These are phyloP conservation scores for Coffea humblotiana DNA, from an alignment of 305 asterid species.

Conservation along the genomic window DNA sequence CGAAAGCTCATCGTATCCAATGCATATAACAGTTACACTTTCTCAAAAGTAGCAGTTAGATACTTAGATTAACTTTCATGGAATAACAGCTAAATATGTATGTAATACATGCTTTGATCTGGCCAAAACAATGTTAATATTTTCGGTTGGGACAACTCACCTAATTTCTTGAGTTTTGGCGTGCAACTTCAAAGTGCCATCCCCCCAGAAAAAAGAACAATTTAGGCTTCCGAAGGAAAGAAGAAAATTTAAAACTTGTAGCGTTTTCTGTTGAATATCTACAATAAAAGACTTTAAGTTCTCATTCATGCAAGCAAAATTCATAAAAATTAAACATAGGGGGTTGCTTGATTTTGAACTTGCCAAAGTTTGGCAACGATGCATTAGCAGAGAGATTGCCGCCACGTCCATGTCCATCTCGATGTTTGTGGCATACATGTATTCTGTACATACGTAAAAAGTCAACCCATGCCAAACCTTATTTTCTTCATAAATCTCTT, in stretches of 20 bases:
- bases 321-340: slow-evolving; percentile 8
- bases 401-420: slow-evolving; percentile 20
- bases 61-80: not conserved
- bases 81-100: not conserved
- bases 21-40: not conserved
- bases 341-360: slow-evolving; percentile 16
- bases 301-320: slow-evolving; percentile 25
- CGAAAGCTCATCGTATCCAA: not conserved
- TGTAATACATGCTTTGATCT: too few relatives aligned
- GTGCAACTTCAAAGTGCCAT: slow-evolving; percentile 2
- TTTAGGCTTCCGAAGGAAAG: not conserved
- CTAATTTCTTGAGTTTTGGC: not conserved
- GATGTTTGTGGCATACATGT: not conserved
- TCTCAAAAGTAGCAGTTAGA: slow-evolving; percentile 6
- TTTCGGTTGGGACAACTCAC: not conserved
- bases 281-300: slow-evolving; percentile 10
- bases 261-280: not conserved
- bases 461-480: slow-evolving; percentile 42
- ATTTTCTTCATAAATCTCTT: slow-evolving; percentile 27
- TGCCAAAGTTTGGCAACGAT: slow-evolving; percentile 44
- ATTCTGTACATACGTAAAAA: slow-evolving; percentile 18
- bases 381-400: slow-evolving; percentile 36
- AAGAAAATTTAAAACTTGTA: not conserved
- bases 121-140: not conserved
- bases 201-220: not conserved